These are phyloP conservation scores for Geranium incanum DNA, from an alignment of 441 rosid species.

Conservation along the genomic window DNA sequence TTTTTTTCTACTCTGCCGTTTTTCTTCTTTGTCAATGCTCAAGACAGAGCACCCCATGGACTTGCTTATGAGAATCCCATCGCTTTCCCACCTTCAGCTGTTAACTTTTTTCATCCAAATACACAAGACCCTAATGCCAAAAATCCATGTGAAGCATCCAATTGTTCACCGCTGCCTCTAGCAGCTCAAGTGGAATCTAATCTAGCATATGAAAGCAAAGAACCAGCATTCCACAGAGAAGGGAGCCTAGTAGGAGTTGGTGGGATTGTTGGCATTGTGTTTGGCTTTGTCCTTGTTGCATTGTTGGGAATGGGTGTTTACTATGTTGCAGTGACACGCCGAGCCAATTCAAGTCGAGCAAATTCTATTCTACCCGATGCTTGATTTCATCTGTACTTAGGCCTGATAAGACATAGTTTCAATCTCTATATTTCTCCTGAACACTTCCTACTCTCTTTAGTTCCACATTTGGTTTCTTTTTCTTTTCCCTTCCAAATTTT, in stretches of 20 bases:
- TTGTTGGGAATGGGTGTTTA: slow-evolving; percentile 35
- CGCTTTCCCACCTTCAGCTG: slow-evolving; percentile 77
- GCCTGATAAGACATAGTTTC: slow-evolving; percentile 2
- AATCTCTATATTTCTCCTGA: slow-evolving; percentile 3
- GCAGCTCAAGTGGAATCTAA: slow-evolving; percentile 44
- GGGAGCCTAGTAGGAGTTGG: slow-evolving; percentile 35
- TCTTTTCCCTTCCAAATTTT: not conserved
- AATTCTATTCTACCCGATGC: slow-evolving; percentile 33
- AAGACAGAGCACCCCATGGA: slow-evolving; percentile 92
- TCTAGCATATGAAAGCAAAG: slow-evolving; percentile 15
- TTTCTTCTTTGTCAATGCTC: slow-evolving; percentile 34
- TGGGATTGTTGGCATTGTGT: slow-evolving; percentile 39
- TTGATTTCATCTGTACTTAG: slow-evolving; percentile 19
- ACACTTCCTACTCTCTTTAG: slow-evolving; percentile 14
- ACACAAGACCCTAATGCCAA: slow-evolving; percentile 1
- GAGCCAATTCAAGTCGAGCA: slow-evolving; percentile 30
- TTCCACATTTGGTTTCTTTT: not conserved
- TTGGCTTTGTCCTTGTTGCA: slow-evolving; percentile 42
- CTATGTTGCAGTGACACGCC: slow-evolving; percentile 28
- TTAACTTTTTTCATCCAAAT: slow-evolving; percentile 53
- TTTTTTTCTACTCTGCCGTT: slow-evolving; percentile 27
- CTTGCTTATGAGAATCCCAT: slow-evolving; percentile 56
- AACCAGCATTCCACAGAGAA: slow-evolving; percentile 23
- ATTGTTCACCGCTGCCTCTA: slow-evolving; percentile 65
- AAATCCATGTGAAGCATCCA: slow-evolving; percentile 31